These are phyloP conservation scores for Phlebopus sp. DNA, from an alignment of 1,284 basidiomycete genomes.

Conservation along the genomic window DNA sequence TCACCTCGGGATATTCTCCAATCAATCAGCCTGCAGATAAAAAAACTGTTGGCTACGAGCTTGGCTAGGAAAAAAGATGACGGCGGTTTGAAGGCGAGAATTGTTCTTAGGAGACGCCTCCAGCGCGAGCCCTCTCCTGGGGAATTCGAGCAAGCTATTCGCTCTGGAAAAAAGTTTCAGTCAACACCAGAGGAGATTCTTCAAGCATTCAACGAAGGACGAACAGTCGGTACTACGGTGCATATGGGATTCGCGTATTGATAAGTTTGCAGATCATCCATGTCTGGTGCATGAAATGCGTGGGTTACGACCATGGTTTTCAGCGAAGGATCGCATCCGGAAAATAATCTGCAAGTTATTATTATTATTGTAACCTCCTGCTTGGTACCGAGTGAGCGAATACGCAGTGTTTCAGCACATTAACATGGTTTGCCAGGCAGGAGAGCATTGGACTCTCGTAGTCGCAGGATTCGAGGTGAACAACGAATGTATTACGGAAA, in stretches of 20 bases:
- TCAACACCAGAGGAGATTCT: background rate
- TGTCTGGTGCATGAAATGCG: conserved; percentile 5
- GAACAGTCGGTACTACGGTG: background rate
- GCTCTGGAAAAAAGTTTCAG: background rate
- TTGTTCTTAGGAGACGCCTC: conserved; percentile 12
- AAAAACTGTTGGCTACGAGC: background rate
- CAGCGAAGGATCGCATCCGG: conserved; percentile 9
- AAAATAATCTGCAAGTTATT: too few relatives aligned
- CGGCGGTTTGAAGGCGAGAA: conserved; percentile 3
- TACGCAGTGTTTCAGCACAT: too few relatives aligned
- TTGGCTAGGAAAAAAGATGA: background rate
- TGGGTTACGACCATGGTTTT: conserved; percentile 16
- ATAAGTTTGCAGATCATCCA: background rate
- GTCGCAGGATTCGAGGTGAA: too few relatives aligned
- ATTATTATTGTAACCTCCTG: too few relatives aligned
- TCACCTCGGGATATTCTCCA: background rate
- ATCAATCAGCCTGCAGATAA: conserved; percentile 1
- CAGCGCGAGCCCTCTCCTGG: conserved; percentile 4
- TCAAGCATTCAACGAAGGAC: background rate
- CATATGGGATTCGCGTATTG: background rate
- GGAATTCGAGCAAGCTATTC: conserved; percentile 7
- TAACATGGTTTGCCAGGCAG: too few relatives aligned
- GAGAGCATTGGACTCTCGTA: too few relatives aligned
- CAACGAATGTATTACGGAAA: too few relatives aligned
- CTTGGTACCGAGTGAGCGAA: too few relatives aligned